Conservation (phyloP, 108 stramenopile genomes). For the Nitzschia putrida region DNA sequence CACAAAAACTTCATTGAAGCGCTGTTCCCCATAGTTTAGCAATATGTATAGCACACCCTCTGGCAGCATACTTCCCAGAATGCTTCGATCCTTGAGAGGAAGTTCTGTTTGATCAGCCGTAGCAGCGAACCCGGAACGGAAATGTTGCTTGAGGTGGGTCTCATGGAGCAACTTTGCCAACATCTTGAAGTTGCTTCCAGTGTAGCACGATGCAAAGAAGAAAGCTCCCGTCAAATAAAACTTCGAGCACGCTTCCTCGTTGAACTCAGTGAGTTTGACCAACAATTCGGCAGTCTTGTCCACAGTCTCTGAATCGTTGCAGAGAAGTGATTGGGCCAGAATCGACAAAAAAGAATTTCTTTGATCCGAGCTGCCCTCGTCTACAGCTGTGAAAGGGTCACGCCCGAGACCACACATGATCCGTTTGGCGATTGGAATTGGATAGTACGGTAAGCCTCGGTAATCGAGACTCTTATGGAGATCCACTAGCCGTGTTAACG, state of each 20-base stretch:
- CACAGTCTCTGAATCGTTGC: conserved; percentile 64
- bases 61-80: conserved; percentile 71
- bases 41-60: conserved; percentile 69
- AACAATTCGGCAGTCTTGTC: conserved; percentile 59
- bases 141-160: conserved; percentile 71
- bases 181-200: conserved; percentile 60
- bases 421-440: conserved; percentile 76
- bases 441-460: conserved; percentile 73
- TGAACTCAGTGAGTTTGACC: conserved; percentile 58
- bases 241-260: conserved; percentile 68
- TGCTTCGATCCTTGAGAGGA: conserved; percentile 55
- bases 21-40: conserved; percentile 68
- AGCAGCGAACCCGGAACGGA: conserved; percentile 68
- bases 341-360: conserved; percentile 43
- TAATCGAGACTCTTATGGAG: conserved; percentile 65
- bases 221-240: conserved; percentile 78
- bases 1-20: conserved; percentile 66
- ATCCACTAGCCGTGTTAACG: conserved; percentile 59
- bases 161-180: conserved; percentile 58
- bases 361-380: conserved; percentile 12
- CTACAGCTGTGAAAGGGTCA: conserved; percentile 25
- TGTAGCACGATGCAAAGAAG: conserved; percentile 66
- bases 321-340: conserved; percentile 63
- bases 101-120: conserved; percentile 57
- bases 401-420: conserved; percentile 56